These are phyloP conservation scores for Rhodotorula sp. DNA, from an alignment of 1,284 basidiomycete genomes.

Conservation along the genomic window DNA sequence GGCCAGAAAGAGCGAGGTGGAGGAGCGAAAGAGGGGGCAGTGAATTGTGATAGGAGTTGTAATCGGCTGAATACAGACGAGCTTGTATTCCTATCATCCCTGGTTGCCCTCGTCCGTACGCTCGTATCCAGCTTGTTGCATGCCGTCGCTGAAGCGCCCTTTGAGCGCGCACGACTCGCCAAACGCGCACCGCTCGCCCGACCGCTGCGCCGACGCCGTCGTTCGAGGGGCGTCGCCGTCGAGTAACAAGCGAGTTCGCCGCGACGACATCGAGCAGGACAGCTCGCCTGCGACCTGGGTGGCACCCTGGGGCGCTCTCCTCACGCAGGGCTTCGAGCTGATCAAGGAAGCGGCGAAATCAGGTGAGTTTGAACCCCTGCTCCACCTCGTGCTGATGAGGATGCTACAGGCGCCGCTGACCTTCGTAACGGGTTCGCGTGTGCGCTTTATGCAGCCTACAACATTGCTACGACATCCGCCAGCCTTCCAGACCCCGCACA, in stretches of 20 bases:
- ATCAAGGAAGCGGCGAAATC: background rate
- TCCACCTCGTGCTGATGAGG: background rate
- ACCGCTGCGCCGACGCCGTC: no score
- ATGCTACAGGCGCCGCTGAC: background rate
- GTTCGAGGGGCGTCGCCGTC: no score
- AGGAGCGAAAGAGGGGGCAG: no score
- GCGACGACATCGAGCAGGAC: background rate
- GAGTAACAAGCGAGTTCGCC: conserved; percentile 1
- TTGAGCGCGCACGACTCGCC: no score
- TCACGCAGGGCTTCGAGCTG: background rate
- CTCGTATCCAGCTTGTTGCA: background rate
- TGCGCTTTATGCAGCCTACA: no score
- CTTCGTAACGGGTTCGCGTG: background rate
- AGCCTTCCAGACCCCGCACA: background rate
- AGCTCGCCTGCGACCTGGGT: background rate
- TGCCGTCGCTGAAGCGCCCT: background rate
- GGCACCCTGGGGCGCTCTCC: background rate
- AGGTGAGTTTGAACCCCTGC: background rate
- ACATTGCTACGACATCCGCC: background rate
- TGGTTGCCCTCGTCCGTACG: background rate
- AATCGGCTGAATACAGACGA: no score
- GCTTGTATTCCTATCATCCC: background rate
- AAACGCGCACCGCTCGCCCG: no score
- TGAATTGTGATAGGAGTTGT: no score
- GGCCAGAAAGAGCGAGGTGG: no score